These are phyloP conservation scores for Trichaptum fuscoviolaceum DNA, from an alignment of 768 basidiomycete species.

Conservation along the genomic window DNA sequence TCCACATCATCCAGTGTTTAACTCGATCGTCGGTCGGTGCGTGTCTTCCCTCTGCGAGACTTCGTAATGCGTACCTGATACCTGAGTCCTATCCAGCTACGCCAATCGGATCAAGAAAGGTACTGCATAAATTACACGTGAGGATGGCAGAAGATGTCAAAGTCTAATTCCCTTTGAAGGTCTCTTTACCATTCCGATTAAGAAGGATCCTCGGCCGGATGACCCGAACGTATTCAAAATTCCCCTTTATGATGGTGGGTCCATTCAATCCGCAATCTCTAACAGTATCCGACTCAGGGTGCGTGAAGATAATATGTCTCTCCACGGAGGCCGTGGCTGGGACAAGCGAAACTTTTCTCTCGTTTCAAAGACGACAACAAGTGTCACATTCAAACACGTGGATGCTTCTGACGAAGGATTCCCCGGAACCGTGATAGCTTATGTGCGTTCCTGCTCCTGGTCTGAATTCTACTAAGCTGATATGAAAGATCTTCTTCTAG, in stretches of 20 bases:
- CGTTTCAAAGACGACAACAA: constrained; percentile 34
- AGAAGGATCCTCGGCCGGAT: constrained; percentile 34
- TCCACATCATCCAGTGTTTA: constrained; percentile 45
- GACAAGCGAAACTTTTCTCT: constrained; percentile 54
- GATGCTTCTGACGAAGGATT: constrained; percentile 52
- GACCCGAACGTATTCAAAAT: constrained; percentile 45
- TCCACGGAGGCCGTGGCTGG: constrained; percentile 55
- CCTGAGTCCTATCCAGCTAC: constrained; percentile 37
- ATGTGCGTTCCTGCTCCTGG: constrained; percentile 22
- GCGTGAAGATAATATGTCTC: constrained; percentile 39
- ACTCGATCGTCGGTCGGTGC: constrained; percentile 37
- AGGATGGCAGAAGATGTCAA: not conserved
- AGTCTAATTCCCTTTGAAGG: not conserved
- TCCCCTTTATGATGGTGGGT: constrained; percentile 41
- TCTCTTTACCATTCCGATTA: constrained; percentile 45
- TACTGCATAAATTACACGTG: constrained; percentile 14
- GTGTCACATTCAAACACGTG: constrained; percentile 48
- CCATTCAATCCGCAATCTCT: constrained; percentile 18
- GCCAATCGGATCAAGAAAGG: constrained; percentile 50
- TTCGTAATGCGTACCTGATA: not conserved
- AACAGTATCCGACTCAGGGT: not conserved
- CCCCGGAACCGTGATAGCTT: constrained; percentile 42
- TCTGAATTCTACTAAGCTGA: not conserved
- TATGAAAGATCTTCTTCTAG: constrained; percentile 20
- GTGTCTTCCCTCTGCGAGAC: constrained; percentile 3